Evolutionary conservation across 2,329 filamentous ascomycete genomes (phyloP), one percentile per base, ranked within the genome.

Genomic region (Trichoderma semiorbis): DNA sequence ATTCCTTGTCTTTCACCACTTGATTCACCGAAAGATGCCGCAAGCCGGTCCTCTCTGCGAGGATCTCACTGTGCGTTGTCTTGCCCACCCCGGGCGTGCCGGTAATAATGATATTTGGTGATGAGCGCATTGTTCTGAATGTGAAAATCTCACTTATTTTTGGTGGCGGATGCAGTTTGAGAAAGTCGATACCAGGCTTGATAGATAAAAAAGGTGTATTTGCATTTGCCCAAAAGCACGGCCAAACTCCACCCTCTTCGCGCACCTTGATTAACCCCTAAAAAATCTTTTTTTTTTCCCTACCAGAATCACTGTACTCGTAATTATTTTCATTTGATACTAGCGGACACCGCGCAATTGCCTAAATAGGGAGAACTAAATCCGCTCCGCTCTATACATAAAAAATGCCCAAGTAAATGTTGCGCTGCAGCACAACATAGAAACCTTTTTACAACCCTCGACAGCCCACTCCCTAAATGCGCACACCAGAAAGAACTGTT

Each of bases 1-100:
- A 98, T 72, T 88, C 90, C 75, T 91, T 89, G 74, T 97, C 93
- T 82, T 97, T 98, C 73, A 97, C 95, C 50, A 98, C 86, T 76
- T 97, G 89, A 81, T 98, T 99, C 78, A 99, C 90, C 11, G 92
- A 92, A 16, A 99, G 81, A 81, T 98, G 95, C 77, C 90, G 91
- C 75, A 98, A 84, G 1, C 92, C 93, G 10, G 92, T 92, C 72
- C 88, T 89, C 78, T 92, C 86, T 7, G 93, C 93, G 63, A 99
- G 85, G 77, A 90, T 87, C 81, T 97, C 93, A 79, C 93, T 93
- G 81, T 97, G 95, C 8, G 93, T 97, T 21, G 95, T 97, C 85
- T 99, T 99, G 78, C 96, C 96, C 32, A 97, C 94, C 70, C 96
- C 96, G 0, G 96, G 96, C 24, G 96, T 99, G 75, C 96, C 96